phyloP scores from a whole-genome alignment of 75 land plant species.

The Cunninghamia lanceolata region DNA sequence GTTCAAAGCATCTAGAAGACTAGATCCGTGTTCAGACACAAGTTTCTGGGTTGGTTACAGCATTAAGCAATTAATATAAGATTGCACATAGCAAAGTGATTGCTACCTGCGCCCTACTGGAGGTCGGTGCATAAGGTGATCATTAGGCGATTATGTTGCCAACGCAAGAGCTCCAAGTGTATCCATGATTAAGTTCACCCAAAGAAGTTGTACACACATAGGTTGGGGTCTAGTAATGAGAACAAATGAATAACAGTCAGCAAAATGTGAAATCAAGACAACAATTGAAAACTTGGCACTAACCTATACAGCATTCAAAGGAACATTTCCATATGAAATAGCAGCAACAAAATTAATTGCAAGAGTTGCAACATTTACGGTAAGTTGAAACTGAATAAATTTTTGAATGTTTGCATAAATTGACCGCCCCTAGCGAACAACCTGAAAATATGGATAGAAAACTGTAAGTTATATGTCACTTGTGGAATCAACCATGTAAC shows the following conservation, averaged over 20 bases:
- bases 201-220: conserved; percentile 63
- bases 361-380: conserved; percentile 94
- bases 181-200: conserved; percentile 99
- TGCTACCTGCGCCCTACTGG: conserved; percentile 84
- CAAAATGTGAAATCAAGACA: too few species aligned
- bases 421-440: too few species aligned
- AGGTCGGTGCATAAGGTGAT: conserved; percentile 72
- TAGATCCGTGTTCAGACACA: too few species aligned
- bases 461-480: not conserved
- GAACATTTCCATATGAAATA: too few species aligned
- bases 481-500: not conserved
- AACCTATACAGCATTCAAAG: too few species aligned
- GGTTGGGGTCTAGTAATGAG: not conserved
- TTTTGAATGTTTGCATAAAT: conserved; percentile 88
- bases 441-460: conserved; percentile 1
- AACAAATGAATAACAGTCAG: too few species aligned
- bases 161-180: conserved; percentile 98
- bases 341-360: conserved; percentile 86
- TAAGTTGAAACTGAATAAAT: conserved; percentile 93
- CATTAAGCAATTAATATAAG: too few species aligned
- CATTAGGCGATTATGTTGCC: conserved; percentile 96
- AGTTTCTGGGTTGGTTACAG: too few species aligned
- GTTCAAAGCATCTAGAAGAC: too few species aligned
- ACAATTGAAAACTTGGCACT: too few species aligned
- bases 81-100: too few species aligned